phyloP scores from a whole-genome alignment of 176 grass and related monocot species.

The Microstegium vimineum region DNA sequence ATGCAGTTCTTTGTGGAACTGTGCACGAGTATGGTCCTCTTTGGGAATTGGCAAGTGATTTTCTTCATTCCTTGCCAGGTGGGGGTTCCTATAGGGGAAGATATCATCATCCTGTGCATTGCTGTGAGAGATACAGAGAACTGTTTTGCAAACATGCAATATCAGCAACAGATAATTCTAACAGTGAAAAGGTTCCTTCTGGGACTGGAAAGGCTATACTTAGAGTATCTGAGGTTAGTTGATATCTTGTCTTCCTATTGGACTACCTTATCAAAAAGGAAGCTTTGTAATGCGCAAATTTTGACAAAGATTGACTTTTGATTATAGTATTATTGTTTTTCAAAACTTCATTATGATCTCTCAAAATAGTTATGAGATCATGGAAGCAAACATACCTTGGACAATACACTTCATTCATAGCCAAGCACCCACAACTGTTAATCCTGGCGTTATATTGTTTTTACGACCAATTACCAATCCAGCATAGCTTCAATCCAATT shows the following conservation, averaged over 20 bases:
- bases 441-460: background rate
- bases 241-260: background rate
- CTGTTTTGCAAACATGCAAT: slow-evolving; percentile 90
- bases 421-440: background rate
- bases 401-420: background rate
- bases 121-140: slow-evolving; percentile 95
- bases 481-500: background rate
- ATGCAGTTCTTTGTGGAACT: slow-evolving; percentile 76
- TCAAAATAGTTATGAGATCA: slow-evolving; percentile 8
- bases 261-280: slow-evolving; percentile 8
- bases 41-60: slow-evolving; percentile 85
- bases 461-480: background rate
- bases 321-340: background rate
- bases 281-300: background rate
- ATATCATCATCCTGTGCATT: slow-evolving; percentile 87
- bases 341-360: background rate
- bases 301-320: background rate
- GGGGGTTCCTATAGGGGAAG: slow-evolving; percentile 75
- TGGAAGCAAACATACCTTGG: background rate
- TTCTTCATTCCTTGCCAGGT: slow-evolving; percentile 54
- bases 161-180: slow-evolving; percentile 62
- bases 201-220: slow-evolving; percentile 83
- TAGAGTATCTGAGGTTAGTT: slow-evolving; percentile 84
- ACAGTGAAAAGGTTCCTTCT: slow-evolving; percentile 70
- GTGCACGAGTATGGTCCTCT: slow-evolving; percentile 81